Evolutionary conservation across 257 asterid genomes (phyloP).

Genomic region (Nicotiana attenuata): DNA sequence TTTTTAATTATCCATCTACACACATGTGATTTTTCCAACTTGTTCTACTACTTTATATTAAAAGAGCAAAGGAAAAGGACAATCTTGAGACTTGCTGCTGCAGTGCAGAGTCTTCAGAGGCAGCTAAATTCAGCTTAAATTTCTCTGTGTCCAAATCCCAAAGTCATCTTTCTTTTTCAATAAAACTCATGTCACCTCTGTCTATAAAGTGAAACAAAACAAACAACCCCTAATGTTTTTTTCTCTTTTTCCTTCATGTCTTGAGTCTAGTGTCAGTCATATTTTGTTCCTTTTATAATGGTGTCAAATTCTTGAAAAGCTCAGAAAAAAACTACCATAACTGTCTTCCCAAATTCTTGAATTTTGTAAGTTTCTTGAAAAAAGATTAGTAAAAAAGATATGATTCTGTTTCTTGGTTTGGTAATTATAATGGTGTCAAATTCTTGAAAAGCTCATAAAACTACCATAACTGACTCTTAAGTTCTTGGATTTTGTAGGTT

Average conservation of each 20-base stretch:
- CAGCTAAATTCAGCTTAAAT: neutral
- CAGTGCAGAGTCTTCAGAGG: neutral
- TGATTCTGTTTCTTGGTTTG: neutral
- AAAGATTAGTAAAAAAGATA: neutral
- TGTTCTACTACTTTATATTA: neutral
- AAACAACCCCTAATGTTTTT: neutral
- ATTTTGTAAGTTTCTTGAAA: neutral
- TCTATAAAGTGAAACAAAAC: neutral
- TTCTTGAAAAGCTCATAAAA: neutral
- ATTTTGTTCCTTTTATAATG: neutral
- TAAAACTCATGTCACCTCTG: conserved; percentile 6
- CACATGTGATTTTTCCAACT: conserved; percentile 17
- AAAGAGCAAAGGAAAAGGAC: neutral
- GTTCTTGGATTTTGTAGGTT: neutral
- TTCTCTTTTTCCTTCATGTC: conserved; percentile 17
- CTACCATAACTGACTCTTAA: neutral
- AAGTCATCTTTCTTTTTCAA: conserved; percentile 19
- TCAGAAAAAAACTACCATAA: conserved; percentile 35
- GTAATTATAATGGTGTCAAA: neutral
- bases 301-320: conserved; percentile 11
- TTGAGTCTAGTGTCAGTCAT: conserved; percentile 1
- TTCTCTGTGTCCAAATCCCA: conserved; percentile 24
- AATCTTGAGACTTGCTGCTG: neutral
- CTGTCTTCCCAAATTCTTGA: conserved; percentile 7
- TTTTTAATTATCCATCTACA: neutral